phyloP scores from a whole-genome alignment of 495 filamentous ascomycete genomes.

The Daldinia grandis region DNA sequence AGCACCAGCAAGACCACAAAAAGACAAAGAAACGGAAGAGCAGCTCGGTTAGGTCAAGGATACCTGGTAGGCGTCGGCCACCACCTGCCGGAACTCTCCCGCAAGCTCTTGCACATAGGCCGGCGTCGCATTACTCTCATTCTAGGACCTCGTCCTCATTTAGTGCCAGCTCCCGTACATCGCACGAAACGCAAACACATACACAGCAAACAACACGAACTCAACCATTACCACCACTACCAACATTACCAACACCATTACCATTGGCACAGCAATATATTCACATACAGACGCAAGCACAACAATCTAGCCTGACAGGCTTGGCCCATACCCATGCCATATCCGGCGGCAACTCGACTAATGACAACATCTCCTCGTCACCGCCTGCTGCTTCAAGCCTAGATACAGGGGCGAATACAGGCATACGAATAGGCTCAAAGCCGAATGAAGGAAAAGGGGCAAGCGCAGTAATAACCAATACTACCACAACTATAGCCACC shows the following conservation, averaged over 20 bases:
- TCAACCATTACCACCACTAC: neutral
- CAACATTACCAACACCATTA: neutral
- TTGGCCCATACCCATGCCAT: conserved; percentile 15
- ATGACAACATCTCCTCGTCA: conserved; percentile 33
- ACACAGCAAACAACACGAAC: conserved; percentile 9
- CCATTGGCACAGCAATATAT: neutral
- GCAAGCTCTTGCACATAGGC: conserved; percentile 31
- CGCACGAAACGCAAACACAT: conserved; percentile 38
- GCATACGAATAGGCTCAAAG: conserved; percentile 8
- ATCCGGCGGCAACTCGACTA: conserved; percentile 15
- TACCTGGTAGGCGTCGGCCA: conserved; percentile 45
- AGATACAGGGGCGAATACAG: conserved; percentile 4
- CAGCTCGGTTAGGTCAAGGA: conserved; percentile 36
- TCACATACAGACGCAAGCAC: conserved; percentile 5
- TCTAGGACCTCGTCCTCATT: conserved; percentile 38
- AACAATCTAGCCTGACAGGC: neutral
- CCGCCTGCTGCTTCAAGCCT: conserved; percentile 25
- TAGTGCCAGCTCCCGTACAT: conserved; percentile 33
- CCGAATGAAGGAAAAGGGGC: conserved; percentile 28
- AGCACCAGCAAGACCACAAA: conserved; percentile 8
- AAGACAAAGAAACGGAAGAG: conserved; percentile 51
- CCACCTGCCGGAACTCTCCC: conserved; percentile 37
- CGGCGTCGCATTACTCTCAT: conserved; percentile 36
- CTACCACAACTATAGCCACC: neutral
- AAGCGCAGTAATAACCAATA: conserved; percentile 14